Evolutionary conservation across 192 early-diverging fungal genomes (phyloP).

Genomic region (Chytriomyces confervae): DNA sequence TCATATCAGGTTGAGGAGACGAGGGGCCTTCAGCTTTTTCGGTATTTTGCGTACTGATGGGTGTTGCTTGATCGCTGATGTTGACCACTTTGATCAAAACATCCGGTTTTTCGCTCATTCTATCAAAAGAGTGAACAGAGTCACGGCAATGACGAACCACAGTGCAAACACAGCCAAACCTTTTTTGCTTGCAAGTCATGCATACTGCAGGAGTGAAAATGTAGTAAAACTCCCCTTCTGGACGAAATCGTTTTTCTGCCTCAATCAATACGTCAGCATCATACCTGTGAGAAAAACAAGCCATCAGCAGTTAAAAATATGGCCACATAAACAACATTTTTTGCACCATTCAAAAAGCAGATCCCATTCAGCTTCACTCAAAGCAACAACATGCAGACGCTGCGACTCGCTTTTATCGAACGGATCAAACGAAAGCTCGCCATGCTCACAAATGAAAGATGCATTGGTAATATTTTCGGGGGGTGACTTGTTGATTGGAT

Average conservation of each 20-base stretch:
- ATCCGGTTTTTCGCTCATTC: conserved; percentile 9
- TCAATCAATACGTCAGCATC: conserved; percentile 19
- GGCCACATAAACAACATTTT: neutral
- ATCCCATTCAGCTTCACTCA: conserved; percentile 13
- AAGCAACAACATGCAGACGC: neutral
- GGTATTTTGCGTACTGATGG: neutral
- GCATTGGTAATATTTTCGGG: conserved; percentile 10
- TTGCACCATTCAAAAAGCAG: conserved; percentile 8
- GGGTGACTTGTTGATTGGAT: neutral
- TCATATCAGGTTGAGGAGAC: neutral
- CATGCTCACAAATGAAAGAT: conserved; percentile 5
- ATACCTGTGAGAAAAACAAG: neutral
- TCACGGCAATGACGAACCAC: neutral
- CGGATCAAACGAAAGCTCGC: conserved; percentile 7
- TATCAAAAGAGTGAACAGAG: neutral
- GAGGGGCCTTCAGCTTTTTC: neutral
- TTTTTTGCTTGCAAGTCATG: conserved; percentile 5
- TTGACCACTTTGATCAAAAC: conserved; percentile 9
- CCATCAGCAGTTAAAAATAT: neutral
- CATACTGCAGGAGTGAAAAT: conserved; percentile 11
- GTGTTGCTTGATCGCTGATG: neutral
- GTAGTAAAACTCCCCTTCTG: neutral
- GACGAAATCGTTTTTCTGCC: neutral
- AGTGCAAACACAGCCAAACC: neutral
- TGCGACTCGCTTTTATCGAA: neutral